phyloP scores from a whole-genome alignment of 805 yeast species.

The Metschnikowia colocasiae region DNA sequence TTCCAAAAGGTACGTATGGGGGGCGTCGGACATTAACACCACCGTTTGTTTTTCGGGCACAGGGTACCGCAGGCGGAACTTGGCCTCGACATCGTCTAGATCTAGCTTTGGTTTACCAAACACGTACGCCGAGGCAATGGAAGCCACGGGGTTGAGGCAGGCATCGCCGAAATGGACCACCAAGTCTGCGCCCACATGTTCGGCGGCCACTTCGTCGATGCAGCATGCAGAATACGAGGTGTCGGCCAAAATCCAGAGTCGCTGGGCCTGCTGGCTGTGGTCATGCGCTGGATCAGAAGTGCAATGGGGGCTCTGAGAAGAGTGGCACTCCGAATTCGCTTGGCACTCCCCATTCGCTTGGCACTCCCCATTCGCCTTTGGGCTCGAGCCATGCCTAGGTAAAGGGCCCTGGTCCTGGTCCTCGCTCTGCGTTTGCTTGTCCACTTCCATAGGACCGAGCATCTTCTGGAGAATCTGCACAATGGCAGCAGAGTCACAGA shows the following conservation, averaged over 20 bases:
- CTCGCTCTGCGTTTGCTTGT: background rate
- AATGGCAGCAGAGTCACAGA: conserved; percentile 74
- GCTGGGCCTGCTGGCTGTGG: conserved; percentile 19
- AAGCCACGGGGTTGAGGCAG: conserved; percentile 75
- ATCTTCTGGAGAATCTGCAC: conserved; percentile 49
- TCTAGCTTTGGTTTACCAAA: conserved; percentile 68
- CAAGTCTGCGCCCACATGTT: conserved; percentile 80
- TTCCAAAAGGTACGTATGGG: conserved; percentile 48
- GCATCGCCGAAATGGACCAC: conserved; percentile 95
- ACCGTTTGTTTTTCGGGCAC: conserved; percentile 40
- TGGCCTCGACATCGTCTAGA: conserved; percentile 28
- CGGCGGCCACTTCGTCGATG: conserved; percentile 95
- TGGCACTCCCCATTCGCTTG: no score
- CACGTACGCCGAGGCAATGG: conserved; percentile 72
- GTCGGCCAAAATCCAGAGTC: conserved; percentile 85
- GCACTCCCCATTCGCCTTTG: no score
- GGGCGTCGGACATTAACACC: conserved; percentile 72
- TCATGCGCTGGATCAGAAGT: background rate
- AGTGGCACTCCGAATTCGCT: no score
- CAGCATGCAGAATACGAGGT: conserved; percentile 95
- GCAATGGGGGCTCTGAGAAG: background rate
- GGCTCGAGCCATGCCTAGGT: no score
- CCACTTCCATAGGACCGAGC: conserved; percentile 16
- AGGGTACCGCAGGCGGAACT: conserved; percentile 42
- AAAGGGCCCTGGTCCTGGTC: no score